Conservation (phyloP, 352 stramenopile genomes). For the Phytophthora kernoviae region DNA sequence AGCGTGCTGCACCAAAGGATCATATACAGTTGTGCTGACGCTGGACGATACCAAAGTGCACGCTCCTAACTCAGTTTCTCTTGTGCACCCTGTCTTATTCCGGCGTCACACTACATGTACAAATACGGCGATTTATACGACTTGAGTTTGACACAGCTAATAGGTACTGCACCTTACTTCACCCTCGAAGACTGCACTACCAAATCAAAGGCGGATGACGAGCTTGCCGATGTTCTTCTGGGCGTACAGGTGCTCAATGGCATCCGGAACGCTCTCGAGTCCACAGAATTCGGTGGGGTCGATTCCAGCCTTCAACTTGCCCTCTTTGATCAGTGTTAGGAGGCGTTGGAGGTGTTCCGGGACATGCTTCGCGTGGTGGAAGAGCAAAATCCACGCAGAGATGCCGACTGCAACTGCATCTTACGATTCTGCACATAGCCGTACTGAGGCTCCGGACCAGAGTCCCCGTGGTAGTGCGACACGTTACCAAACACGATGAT, state of each 20-base stretch:
- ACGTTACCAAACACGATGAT: slow-evolving; percentile 65
- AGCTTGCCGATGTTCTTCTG: slow-evolving; percentile 85
- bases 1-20: no score
- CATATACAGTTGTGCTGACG: no score
- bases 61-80: no score
- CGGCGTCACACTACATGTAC: no score
- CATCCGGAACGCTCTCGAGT: slow-evolving; percentile 60
- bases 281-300: slow-evolving; percentile 47
- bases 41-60: no score
- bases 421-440: slow-evolving; percentile 36
- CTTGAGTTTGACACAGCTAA: no score
- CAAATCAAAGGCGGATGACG: slow-evolving; percentile 53
- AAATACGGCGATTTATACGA: no score
- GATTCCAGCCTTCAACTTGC: slow-evolving; percentile 59
- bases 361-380: slow-evolving; percentile 39
- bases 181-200: no score
- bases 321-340: slow-evolving; percentile 49
- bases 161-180: slow-evolving; percentile 26
- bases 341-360: slow-evolving; percentile 38
- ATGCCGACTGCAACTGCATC: slow-evolving; percentile 41
- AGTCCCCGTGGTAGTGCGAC: slow-evolving; percentile 48
- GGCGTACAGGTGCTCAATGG: slow-evolving; percentile 64
- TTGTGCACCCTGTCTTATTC: no score
- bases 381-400: slow-evolving; percentile 49
- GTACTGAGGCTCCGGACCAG: slow-evolving; percentile 30